phyloP scores from a whole-genome alignment of 208 protist species.

The Angomonas ambiguus region DNA sequence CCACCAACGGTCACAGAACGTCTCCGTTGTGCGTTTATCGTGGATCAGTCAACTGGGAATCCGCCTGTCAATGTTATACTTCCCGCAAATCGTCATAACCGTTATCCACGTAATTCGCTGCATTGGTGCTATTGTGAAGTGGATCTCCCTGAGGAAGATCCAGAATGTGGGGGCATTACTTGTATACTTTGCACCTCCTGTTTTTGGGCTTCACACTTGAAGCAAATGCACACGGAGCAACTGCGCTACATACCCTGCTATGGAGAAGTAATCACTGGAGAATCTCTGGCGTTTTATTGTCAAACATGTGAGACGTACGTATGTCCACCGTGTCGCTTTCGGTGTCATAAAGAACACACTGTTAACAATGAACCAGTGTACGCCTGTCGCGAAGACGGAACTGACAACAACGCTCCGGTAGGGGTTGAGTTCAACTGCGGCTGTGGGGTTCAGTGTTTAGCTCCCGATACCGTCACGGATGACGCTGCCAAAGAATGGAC shows the following conservation, averaged over 20 bases:
- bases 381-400: constrained; percentile 34
- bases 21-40: constrained; percentile 65
- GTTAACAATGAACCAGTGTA: constrained; percentile 28
- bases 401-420: constrained; percentile 34
- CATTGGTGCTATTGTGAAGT: constrained; percentile 83
- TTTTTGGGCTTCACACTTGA: constrained; percentile 79
- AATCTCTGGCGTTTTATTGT: constrained; percentile 65
- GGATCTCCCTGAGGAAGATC: constrained; percentile 43
- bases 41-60: constrained; percentile 56
- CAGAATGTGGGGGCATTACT: constrained; percentile 59
- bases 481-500: constrained; percentile 35
- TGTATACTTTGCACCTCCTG: constrained; percentile 79
- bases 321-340: constrained; percentile 71
- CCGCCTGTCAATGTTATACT: constrained; percentile 42
- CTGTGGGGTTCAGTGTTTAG: constrained; percentile 60
- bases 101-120: constrained; percentile 62
- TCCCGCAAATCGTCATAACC: constrained; percentile 58
- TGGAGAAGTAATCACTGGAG: constrained; percentile 66
- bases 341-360: constrained; percentile 79
- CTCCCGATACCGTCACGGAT: constrained; percentile 39
- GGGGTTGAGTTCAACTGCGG: constrained; percentile 71
- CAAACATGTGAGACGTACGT: constrained; percentile 64
- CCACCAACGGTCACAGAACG: too few species aligned
- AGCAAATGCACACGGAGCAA: constrained; percentile 38
- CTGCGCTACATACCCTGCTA: constrained; percentile 73